Evolutionary conservation across 164 flowering plant genomes (phyloP).

Genomic region (Chimonanthus praecox): DNA sequence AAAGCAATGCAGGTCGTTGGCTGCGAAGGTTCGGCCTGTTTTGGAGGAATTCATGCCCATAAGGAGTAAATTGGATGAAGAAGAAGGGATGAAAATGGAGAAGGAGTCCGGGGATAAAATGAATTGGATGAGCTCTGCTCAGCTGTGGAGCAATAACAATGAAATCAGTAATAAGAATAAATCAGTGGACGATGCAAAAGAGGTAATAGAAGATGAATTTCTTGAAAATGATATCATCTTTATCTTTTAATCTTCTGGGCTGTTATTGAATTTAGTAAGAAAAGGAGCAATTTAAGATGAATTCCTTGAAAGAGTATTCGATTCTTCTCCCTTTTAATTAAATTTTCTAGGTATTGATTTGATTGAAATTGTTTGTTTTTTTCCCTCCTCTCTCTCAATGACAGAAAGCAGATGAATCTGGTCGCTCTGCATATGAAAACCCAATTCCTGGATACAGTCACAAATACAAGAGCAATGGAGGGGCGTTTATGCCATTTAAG

Average conservation of each 20-base stretch:
- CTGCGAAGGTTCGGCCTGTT: constrained; percentile 31
- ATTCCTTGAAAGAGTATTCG: too few relatives aligned
- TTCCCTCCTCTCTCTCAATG: not conserved
- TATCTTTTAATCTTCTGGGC: not conserved
- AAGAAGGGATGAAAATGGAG: constrained; percentile 11
- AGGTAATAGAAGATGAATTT: not conserved
- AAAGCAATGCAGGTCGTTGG: constrained; percentile 16
- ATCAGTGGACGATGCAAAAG: constrained; percentile 7
- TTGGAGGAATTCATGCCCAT: constrained; percentile 57
- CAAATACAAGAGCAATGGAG: constrained; percentile 22
- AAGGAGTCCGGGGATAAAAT: constrained; percentile 45
- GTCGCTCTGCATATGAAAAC: constrained; percentile 1
- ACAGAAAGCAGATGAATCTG: constrained; percentile 5
- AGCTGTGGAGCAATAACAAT: constrained; percentile 45
- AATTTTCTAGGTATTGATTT: too few relatives aligned
- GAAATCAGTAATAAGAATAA: constrained; percentile 7
- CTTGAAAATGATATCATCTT: not conserved
- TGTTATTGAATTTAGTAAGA: too few relatives aligned
- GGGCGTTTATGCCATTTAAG: constrained; percentile 33
- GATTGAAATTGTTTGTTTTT: not conserved
- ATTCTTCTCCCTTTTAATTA: too few relatives aligned
- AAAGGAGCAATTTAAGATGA: too few relatives aligned
- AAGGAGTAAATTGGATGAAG: constrained; percentile 21
- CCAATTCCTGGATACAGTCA: constrained; percentile 12
- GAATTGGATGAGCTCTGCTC: constrained; percentile 76